Base-by-base conservation (phyloP, 108 stramenopile genomes). In the Chaetoceros tenuissimus region DNA sequence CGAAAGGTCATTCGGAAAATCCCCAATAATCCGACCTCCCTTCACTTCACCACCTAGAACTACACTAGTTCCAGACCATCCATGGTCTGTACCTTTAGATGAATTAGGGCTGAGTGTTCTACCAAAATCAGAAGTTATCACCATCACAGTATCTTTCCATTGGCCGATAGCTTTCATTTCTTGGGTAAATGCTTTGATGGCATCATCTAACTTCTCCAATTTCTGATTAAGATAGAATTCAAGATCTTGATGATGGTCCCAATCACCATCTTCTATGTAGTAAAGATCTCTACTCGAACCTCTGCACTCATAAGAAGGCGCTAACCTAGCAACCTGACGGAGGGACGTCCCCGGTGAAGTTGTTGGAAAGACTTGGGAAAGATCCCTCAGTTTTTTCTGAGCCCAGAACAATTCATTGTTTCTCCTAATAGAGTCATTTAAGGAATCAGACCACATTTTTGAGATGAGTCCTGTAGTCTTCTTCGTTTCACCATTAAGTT, bases 61-160 rank as follows among this genome's bases (percentile, higher is more conserved):
- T 43, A 71, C 74, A 28, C 34, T 40, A 10, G 34, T 10, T 40
- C 21, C 21, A 1, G 25, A 30, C 87, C 87, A 89, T 13, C 49
- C 87, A 57, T 89, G 87, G 50, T 91, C 89, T 18, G 52, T 68
- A 2, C 84, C 84, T 26, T 72, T 74, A 21, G 82, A 78, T 55
- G 55, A 61, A 55, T 90, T 90, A 2, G 71, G 73, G 24, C 81
- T 77, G 23, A 90, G 63, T 28, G 85, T 87, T 0, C 85, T 61
- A 16, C 59, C 78, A 55, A 89, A 89, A n/a, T 89, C 87, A 28
- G 78, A 77, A 21, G 66, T 60, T 3, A 66, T 56, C 3, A 85
- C 76, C 20, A 84, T 47, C 1, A 64, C 57, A n/a, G 74, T 69
- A 45, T 56, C 31, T 20, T 81, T 54, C 79, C 79, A 86, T 23